phyloP scores from a whole-genome alignment of 2,329 filamentous ascomycete species.

The Ceratocystiopsis minuta region DNA sequence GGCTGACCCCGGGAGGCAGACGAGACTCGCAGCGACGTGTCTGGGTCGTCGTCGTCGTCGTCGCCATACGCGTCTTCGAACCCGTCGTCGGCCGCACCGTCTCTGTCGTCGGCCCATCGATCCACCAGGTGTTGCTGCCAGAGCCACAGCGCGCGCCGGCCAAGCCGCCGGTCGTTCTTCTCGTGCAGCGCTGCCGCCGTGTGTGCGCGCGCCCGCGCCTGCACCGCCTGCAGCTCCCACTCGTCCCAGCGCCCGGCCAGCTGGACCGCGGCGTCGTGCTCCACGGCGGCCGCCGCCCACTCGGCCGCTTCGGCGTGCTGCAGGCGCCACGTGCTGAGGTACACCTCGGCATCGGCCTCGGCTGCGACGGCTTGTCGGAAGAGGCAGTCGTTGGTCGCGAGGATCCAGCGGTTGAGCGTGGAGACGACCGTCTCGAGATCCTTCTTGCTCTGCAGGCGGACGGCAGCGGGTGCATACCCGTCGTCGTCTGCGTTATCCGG shows the following conservation, averaged over 20 bases:
- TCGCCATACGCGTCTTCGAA: background rate
- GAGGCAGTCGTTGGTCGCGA: slow-evolving; percentile 9
- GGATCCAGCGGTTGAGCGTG: slow-evolving; percentile 10
- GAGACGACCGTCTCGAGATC: slow-evolving; percentile 1
- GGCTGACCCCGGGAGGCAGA: background rate
- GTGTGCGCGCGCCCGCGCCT: slow-evolving; percentile 7
- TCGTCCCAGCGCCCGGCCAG: slow-evolving; percentile 6
- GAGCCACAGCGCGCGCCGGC: slow-evolving; percentile 6
- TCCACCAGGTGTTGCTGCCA: slow-evolving; percentile 7
- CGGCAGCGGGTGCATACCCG: slow-evolving; percentile 1
- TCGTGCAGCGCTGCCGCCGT: slow-evolving; percentile 9
- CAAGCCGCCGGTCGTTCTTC: slow-evolving; percentile 9
- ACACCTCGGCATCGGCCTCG: slow-evolving; percentile 8
- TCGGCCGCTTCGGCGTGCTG: slow-evolving; percentile 1
- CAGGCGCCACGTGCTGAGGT: slow-evolving; percentile 8
- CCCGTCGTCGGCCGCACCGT: too few relatives aligned
- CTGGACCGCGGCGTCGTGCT: slow-evolving; percentile 4
- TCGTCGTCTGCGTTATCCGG: background rate
- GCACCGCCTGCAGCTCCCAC: slow-evolving; percentile 12
- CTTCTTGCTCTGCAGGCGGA: slow-evolving; percentile 4
- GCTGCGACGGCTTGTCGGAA: slow-evolving; percentile 6
- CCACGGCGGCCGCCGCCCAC: slow-evolving; percentile 5
- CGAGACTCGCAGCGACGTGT: background rate
- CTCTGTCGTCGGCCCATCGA: too few relatives aligned
- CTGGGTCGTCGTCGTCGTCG: background rate